A percentile compares a stretch with the other conserved stretches of the same genome.
Conservation (phyloP, 2,329 filamentous ascomycete species). For the Fusarium camptoceras region DNA sequence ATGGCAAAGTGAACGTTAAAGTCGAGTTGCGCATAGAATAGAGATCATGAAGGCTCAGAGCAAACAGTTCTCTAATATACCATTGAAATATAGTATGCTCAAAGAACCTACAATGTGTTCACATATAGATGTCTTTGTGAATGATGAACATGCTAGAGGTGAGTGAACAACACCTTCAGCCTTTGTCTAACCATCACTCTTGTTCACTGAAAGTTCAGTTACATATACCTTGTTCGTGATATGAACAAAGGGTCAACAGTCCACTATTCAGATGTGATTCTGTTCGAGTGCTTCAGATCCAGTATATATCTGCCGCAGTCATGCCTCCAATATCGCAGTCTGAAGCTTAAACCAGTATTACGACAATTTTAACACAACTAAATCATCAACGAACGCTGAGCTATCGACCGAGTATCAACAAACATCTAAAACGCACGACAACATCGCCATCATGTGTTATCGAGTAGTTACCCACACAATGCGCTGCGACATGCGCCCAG, state of each 20-base stretch:
- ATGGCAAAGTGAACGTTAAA: neutral
- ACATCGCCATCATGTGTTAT: slow-evolving; percentile 39
- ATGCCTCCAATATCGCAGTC: neutral
- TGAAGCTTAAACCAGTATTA: neutral
- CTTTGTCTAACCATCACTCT: slow-evolving; percentile 1
- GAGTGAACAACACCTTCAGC: neutral
- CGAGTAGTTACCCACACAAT: slow-evolving; percentile 45
- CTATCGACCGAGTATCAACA: neutral
- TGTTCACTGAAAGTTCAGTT: neutral
- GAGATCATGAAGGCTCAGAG: neutral
- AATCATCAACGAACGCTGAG: neutral
- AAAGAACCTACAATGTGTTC: neutral
- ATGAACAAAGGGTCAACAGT: slow-evolving; percentile 10
- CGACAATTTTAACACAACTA: neutral
- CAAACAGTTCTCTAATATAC: neutral
- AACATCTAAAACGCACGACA: neutral
- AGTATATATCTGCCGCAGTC: neutral
- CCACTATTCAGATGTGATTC: neutral
- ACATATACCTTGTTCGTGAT: slow-evolving; percentile 6
- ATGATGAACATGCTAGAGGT: neutral
- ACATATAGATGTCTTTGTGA: neutral
- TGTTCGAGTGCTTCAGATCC: neutral
- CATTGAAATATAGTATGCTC: neutral
- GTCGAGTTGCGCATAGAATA: neutral
- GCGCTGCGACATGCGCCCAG: slow-evolving; percentile 47